Evolutionary conservation across 2,329 filamentous ascomycete species (phyloP), one percentile per base, ranked within the genome.

Genomic region (Pyrenophora seminiperda): DNA sequence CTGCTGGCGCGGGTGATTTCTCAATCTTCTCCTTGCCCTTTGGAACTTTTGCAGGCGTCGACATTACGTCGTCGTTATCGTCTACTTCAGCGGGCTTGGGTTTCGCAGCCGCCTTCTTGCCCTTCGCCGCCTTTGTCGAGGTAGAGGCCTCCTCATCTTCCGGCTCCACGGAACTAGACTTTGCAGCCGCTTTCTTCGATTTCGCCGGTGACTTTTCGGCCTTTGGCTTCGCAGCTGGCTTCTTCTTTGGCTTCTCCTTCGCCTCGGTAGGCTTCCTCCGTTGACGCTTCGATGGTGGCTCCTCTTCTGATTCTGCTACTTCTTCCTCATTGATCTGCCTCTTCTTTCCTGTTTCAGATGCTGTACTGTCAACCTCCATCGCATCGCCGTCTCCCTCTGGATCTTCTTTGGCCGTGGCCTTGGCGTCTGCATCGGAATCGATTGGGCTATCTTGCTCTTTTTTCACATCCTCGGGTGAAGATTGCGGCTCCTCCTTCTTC

Each of bases 281-380:
- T 54, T 66, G 68, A 18, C 68, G 65, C 47, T 73, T 73, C 14
- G 65, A 60, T 2, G 70, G 70, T 13, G 71, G 71, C 39, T 67
- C 72, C 13, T 74, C 71, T 24, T 74, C 71, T 11, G 66, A 68
- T 15, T 71, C 67, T 31, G 54, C 55, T 41, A 67, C 62, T 30
- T 63, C 61, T 24, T 70, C 65, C 24, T 68, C 63, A 42, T 70
- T 63, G 10, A 54, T 59, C 7, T 58, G 59, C 18, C 68, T 61
- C 60, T 71, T 70, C 54, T 66, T 70, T 7, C 66, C 62, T 11
- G 62, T 43, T 11, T 66, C 65, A 18, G 61, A 56, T 3, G 59
- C 40, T 7, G 55, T 42, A 33, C 56, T 63, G 15, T 65, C 66
- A 4, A 69, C 55, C 2, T 70, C 63, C 66, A 69, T 69, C 14